Conservation (phyloP, 371 early-diverging fungal genomes). For the Fennellomyces sp. region DNA sequence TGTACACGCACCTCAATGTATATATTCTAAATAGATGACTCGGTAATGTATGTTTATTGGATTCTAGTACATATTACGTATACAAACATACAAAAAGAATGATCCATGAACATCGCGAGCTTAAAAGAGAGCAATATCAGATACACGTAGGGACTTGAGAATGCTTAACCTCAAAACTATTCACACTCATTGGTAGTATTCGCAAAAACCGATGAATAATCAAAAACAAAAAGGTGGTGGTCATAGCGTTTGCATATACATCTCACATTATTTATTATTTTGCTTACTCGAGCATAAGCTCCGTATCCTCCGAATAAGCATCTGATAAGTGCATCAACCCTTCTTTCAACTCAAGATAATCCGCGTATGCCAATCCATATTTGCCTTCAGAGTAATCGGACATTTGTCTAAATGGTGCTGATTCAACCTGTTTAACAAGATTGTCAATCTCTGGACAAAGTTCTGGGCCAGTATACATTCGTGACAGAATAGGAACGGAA, state of each 20-base stretch:
- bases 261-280: background rate
- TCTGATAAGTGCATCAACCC: conserved; percentile 47
- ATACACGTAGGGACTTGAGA: too few species aligned
- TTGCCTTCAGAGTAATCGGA: conserved; percentile 50
- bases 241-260: background rate
- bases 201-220: too few species aligned
- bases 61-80: too few species aligned
- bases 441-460: conserved; percentile 37
- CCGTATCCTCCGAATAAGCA: conserved; percentile 35
- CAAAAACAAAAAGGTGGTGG: too few species aligned
- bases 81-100: too few species aligned
- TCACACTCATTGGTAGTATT: too few species aligned
- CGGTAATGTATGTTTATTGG: too few species aligned
- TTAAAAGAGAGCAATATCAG: too few species aligned
- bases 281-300: conserved; percentile 13
- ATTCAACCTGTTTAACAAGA: conserved; percentile 31
- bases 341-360: conserved; percentile 55
- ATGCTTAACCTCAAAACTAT: too few species aligned
- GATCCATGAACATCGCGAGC: too few species aligned
- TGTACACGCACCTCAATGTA: too few species aligned
- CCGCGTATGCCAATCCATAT: conserved; percentile 41
- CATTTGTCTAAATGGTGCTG: conserved; percentile 40
- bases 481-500: conserved; percentile 39
- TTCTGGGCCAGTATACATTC: conserved; percentile 41
- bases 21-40: too few species aligned